Evolutionary conservation across 2,329 filamentous ascomycete species (phyloP), one percentile per base, ranked within the genome.

Genomic region (Orbilia ellipsospora): DNA sequence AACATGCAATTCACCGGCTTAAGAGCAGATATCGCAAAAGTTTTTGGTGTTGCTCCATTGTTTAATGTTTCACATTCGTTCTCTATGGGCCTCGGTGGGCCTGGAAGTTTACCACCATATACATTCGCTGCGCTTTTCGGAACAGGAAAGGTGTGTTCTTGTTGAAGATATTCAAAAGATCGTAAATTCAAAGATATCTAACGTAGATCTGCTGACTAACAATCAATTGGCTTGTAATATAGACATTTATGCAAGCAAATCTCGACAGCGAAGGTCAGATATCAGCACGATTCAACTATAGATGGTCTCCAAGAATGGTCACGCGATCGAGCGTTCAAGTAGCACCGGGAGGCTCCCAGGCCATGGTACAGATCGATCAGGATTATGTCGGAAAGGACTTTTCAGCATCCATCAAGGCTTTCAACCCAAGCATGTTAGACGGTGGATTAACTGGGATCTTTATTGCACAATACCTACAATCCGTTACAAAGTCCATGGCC

Each of bases 51-150:
- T 83, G 89, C 90, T 70, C 95, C 95, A 72, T 86, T 98, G 79
- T 99, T 99, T 87, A 94, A 98, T 85, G 92, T 97, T 80, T 97
- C 94, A 78, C 95, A 99, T 85, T 92, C 95, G 80, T 95, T 99
- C 83, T 91, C 94, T 67, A 92, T 97, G 88, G 94, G 95, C 80
- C 88, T 88, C 51, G 93, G 97, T 84, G 90, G 91, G 79, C 72
- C 72, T 4, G 72, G 72, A 54, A n/a, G 64, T 18, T 87, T 96
- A 83, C 94, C 94, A 82, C 95, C 95, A 44, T 99, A 99, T 84
- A 93, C 92, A 66, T 97, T 98, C 84, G 92, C 93, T 79, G 92
- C 92, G 78, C 89, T 99, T 81, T 97, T 95, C 83, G 95, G 95
- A 80, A 97, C 92, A 79, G 91, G 91, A 84, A 94, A 93, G 87